A percentile compares a stretch with the other conserved stretches of the same genome.
Evolutionary conservation across 441 rosid species (phyloP).

Genomic region (Adansonia madagascariensis): DNA sequence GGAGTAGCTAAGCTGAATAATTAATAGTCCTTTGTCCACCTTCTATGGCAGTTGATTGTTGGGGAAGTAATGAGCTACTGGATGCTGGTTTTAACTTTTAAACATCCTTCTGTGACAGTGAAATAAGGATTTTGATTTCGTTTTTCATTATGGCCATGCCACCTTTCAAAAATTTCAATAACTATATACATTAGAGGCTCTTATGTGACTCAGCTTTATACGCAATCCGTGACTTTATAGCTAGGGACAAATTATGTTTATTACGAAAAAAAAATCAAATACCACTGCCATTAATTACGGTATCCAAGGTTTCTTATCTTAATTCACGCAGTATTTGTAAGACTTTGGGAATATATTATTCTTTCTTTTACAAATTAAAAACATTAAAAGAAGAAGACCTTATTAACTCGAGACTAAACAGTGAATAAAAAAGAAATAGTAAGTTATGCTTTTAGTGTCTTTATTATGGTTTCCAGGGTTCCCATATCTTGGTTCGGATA

Average conservation of each 20-base stretch:
- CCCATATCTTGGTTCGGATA: constrained; percentile 25
- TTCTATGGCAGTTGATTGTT: not conserved
- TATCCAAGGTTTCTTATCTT: constrained; percentile 34
- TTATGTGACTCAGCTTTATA: constrained; percentile 32
- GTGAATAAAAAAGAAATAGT: not conserved
- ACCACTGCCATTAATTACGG: constrained; percentile 42
- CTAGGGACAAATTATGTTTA: constrained; percentile 31
- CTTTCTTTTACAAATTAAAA: constrained; percentile 23
- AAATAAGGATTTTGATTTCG: not conserved
- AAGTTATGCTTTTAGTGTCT: not conserved
- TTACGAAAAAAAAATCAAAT: not conserved
- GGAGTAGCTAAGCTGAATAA: constrained; percentile 10
- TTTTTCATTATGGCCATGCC: not conserved
- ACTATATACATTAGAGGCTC: constrained; percentile 20
- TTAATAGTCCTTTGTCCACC: not conserved
- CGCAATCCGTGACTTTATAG: constrained; percentile 42
- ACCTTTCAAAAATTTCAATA: not conserved
- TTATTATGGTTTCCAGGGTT: not conserved
- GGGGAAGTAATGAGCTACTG: not conserved
- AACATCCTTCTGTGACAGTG: not conserved
- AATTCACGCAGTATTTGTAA: constrained; percentile 10
- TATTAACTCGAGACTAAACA: constrained; percentile 19
- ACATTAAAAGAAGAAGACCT: constrained; percentile 19
- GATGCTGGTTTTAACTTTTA: constrained; percentile 14
- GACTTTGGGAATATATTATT: constrained; percentile 23